Evolutionary conservation across 768 basidiomycete genomes (phyloP), one percentile per base, ranked within the genome.

Genomic region (Amanita molliuscula): DNA sequence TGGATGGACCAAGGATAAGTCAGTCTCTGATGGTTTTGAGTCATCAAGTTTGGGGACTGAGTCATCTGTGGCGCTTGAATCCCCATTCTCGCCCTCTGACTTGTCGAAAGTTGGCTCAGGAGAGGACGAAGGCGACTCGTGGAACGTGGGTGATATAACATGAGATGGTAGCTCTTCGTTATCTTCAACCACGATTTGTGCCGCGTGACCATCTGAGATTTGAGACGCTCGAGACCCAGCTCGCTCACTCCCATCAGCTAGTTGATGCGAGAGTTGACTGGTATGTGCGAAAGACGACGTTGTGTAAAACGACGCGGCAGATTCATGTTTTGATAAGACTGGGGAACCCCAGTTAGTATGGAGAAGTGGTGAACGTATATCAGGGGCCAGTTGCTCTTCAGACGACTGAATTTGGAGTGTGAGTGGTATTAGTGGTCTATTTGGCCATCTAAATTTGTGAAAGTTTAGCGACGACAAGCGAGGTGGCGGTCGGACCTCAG

Each of bases 161-260:
- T 55, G 54, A 7, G 62, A 62, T 25, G 62, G 61, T 44, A 64
- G 55, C 48, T 71, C 67, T 48, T 76, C 73, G 10, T 73, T 71
- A 43, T 77, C 75, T 18, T 74, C 73, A 6, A 75, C 63, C 0
- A 75, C 70, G 46, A 77, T 71, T 16, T 67, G 57, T 36, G 59
- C 60, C 38, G 57, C 68, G 44, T 54, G 54, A 43, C 56, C 63
- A 11, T 55, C 56, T 4, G 15, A 18, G 36, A n/a, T 20, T 44
- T 44, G 51, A 34, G 46, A 54, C 15, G 59, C 54, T 55, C 38
- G 56, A 58, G 21, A 53, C 26, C 8, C 57, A 35, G 15, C 48
- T 37, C 33, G 55, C 28, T 37, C 58, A 46, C 35, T 50, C n/a
- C 54, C 53, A 13, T 54, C 56, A 10, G 54, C 47, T 1, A 11